phyloP scores from a whole-genome alignment of 306 rosid species.

The Citrullus colocynthis region DNA sequence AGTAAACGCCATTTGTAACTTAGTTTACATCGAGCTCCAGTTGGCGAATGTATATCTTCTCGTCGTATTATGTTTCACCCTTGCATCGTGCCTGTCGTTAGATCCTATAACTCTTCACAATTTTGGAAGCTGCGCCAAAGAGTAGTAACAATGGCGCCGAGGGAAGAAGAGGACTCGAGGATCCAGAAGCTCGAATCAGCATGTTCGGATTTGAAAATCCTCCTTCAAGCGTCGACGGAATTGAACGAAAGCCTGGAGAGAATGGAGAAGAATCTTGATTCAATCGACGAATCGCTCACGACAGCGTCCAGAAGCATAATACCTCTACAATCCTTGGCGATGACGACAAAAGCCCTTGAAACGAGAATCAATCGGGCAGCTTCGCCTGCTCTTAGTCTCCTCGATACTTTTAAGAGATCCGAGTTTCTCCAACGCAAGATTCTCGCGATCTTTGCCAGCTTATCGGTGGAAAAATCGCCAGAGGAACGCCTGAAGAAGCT shows the following conservation, averaged over 20 bases:
- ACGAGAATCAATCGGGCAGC: constrained; percentile 55
- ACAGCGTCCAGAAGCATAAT: constrained; percentile 38
- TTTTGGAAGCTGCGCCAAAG: background rate
- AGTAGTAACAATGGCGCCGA: constrained; percentile 25
- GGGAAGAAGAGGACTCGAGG: constrained; percentile 14
- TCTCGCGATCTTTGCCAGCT: constrained; percentile 22
- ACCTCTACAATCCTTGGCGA: constrained; percentile 61
- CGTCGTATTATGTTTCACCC: constrained; percentile 25
- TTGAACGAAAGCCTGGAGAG: constrained; percentile 27
- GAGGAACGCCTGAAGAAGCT: constrained; percentile 30
- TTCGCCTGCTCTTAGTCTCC: constrained; percentile 58
- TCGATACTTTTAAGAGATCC: constrained; percentile 34
- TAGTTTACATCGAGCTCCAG: constrained; percentile 36
- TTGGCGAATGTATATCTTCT: background rate
- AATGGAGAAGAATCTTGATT: constrained; percentile 37
- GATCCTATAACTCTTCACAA: background rate
- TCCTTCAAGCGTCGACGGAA: constrained; percentile 29
- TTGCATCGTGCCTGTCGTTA: constrained; percentile 7
- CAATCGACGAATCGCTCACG: constrained; percentile 33
- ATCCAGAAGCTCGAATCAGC: constrained; percentile 34
- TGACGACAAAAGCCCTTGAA: constrained; percentile 76
- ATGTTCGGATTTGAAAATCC: constrained; percentile 35
- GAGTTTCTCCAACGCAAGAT: constrained; percentile 49
- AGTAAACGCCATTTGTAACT: constrained; percentile 46
- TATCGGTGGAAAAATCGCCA: constrained; percentile 19